Evolutionary conservation across 1,284 basidiomycete genomes (phyloP).

Genomic region (Cryptococcus wingfieldii): DNA sequence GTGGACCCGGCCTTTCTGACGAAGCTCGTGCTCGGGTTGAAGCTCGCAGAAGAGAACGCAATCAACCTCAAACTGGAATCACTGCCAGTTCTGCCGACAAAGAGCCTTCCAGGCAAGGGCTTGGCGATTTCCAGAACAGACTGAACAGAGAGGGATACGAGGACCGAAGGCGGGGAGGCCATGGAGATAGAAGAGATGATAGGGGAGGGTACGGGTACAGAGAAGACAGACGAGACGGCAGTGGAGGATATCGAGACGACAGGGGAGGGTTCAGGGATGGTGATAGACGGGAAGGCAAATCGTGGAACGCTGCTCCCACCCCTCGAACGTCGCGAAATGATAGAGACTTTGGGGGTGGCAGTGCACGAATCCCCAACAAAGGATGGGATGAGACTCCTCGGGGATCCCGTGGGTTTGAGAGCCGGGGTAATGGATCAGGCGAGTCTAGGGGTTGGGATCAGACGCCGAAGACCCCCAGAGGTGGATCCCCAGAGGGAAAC

Average conservation of each 20-base stretch:
- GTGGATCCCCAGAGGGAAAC: conserved; percentile 52
- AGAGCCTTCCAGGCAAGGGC: conserved; percentile 24
- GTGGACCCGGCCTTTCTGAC: conserved; percentile 80
- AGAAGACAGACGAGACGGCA: conserved; percentile 25
- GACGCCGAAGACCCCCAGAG: conserved; percentile 63
- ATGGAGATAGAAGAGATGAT: conserved; percentile 12
- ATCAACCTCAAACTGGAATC: conserved; percentile 51
- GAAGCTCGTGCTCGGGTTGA: conserved; percentile 66
- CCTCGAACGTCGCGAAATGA: conserved; percentile 61
- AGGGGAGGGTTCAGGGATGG: conserved; percentile 14
- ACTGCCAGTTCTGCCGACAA: conserved; percentile 23
- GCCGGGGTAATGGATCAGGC: conserved; percentile 22
- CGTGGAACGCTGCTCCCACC: conserved; percentile 54
- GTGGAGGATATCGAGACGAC: conserved; percentile 3
- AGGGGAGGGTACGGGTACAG: conserved; percentile 23
- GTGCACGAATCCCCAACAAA: conserved; percentile 79
- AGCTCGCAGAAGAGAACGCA: conserved; percentile 65
- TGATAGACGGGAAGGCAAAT: conserved; percentile 22
- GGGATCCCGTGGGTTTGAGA: conserved; percentile 45
- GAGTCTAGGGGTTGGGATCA: conserved; percentile 64
- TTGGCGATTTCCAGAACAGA: conserved; percentile 47
- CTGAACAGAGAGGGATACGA: conserved; percentile 52
- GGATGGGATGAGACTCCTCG: conserved; percentile 87
- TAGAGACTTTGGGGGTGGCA: conserved; percentile 67
- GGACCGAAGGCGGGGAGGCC: conserved; percentile 3